Base-by-base conservation (phyloP, 495 filamentous ascomycete genomes). In the Aspergillus kassunensis region DNA sequence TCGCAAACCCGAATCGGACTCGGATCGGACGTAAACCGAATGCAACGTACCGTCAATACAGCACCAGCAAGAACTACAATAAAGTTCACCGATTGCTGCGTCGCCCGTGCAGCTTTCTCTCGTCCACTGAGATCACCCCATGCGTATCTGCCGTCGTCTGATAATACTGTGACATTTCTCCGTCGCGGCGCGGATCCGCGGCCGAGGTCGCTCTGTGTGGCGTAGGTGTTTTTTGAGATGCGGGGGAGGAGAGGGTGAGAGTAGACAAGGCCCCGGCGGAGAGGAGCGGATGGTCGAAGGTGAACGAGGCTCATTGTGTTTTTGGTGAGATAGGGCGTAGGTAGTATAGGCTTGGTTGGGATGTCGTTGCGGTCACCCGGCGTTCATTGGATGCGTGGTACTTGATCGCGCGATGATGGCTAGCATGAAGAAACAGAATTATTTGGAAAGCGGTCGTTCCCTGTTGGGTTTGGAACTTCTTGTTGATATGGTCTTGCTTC, bases 11-110 rank as follows among this genome's bases (percentile, higher is more conserved):
- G n/a, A n/a, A n/a, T n/a, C n/a, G n/a, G n/a, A n/a, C n/a, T n/a
- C n/a, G n/a, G n/a, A n/a, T n/a, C n/a, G n/a, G n/a, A n/a, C n/a
- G 34, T 37, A 4, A 34, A 21, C 21, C 4, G 24, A 9, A 9
- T 9, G 24, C 4, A 27, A 53, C 53, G 44, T 15, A 90, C 89
- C 33, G 91, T 96, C 49, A 90, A 64, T 12, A 83, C 77, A 18
- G 89, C 67, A 30, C 95, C 93, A 5, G 85, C 73, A 7, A 92
- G 45, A 2, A 97, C 80, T 31, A 95, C 67, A 49, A 84, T 75
- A 25, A 96, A 82, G 73, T 96, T 97, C 68, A 93, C 84, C 11
- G 87, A 84, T 58, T 97, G 93, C 65, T 96, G 91, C 10, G 90
- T 89, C 20, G 92, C 87, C 35, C 95, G 83, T 44, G 84, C 85